Base-by-base conservation (phyloP, 495 filamentous ascomycete genomes). In the Platismatia glauca region DNA sequence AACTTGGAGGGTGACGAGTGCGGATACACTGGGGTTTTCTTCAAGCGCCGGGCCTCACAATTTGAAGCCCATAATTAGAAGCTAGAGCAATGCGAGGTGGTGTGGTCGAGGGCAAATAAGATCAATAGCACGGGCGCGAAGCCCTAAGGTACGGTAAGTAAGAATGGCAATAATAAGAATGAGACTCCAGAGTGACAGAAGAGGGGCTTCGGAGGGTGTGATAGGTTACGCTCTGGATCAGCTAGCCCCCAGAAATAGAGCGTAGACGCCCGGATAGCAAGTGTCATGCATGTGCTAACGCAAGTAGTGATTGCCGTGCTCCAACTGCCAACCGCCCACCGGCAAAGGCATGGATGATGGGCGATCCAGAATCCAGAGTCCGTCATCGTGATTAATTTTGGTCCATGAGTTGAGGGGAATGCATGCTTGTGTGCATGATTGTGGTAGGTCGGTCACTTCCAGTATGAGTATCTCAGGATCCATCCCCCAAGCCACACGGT, bases 91-190 rank as follows among this genome's bases (percentile, higher is more conserved):
- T 38, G 18, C 13, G 35, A 29, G 46, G 46, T 50, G 46, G 46
- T 50, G 24, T 50, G 22, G 16, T 29, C 2, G 15, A 27, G 24
- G n/a, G n/a, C 12, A 27, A 60, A 50, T 50, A 52, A 7, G n/a
- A 22, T 48, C 20, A 62, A 58, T 55, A 59, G 34, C 24, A 50
- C 34, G 62, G 58, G 52, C 48, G 52, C 50, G 65, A 68, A 48
- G 53, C 41, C 34, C 22, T 55, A 34, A 43, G 46, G 20, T 27
- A 18, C 43, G n/a, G n/a, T n/a, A n/a, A n/a, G n/a, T n/a, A n/a
- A n/a, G n/a, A n/a, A n/a, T n/a, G n/a, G n/a, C n/a, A n/a, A n/a
- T n/a, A n/a, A n/a, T n/a, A n/a, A n/a, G n/a, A n/a, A n/a, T n/a
- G n/a, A n/a, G n/a, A n/a, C n/a, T n/a, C n/a, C n/a, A n/a, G n/a